Evolutionary conservation across 768 basidiomycete genomes (phyloP), one percentile per base, ranked within the genome.

Genomic region (Collybia sp.): DNA sequence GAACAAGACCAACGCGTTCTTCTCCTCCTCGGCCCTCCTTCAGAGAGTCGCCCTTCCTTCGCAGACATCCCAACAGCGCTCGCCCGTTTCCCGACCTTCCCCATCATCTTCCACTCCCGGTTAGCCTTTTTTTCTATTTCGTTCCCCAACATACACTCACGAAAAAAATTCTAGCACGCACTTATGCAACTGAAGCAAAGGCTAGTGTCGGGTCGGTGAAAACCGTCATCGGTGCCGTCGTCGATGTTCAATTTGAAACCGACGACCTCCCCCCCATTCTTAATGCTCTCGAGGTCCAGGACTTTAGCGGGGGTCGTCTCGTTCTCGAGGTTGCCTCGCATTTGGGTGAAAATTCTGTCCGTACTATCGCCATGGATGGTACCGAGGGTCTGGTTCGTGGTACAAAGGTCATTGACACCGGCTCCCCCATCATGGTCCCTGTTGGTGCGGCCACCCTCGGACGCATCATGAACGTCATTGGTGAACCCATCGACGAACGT

Each of bases 381-480:
- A 99, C 96, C 44, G 96, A 96, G 72, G 96, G 96, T 89, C 90
- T 99, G 62, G 94, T 99, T 55, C 93, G 96, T 72, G 96, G 96
- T 42, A 89, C 94, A 69, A 93, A 85, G 75, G 96, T 98, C 62
- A 63, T 96, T 61, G 96, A 98, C 72, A 96, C 95, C 33, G 96
- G 96, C 65, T 76, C 85, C 42, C 96, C 96, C 69, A 99, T 99
- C 71, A 78, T 79, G 71, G 91, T 99, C 53, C 96, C 96, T 56
- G 96, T 99, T 62, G 96, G 96, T 53, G 82, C 81, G 51, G 91
- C 80, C 48, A 94, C 91, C 47, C 85, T 99, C 49, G 96, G 96
- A 42, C 93, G 96, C 63, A 99, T 99, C 80, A 98, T 99, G 93
- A 99, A 98, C 72, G 96, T 99, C 71, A 98, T 99, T 72, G 96